Evolutionary conservation across 306 rosid species (phyloP), one percentile per base, ranked within the genome.

Genomic region (Begonia fuchsioides): DNA sequence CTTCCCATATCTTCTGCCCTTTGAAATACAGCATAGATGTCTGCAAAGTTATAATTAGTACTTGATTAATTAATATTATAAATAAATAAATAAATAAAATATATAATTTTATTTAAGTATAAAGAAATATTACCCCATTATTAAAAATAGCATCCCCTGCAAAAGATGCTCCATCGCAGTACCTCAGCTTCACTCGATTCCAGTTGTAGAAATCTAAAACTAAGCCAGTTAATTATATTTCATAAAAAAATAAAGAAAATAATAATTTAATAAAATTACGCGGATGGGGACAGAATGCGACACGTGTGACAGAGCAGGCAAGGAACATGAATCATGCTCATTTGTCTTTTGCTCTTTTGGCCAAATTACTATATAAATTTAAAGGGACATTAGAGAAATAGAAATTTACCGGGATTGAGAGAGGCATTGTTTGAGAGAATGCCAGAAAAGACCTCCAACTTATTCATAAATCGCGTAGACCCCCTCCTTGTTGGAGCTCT

Each of bases 111-210:
- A n/a, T n/a, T n/a, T n/a, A n/a, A n/a, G 35, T 38, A 16, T 20
- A 5, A 51, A 47, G 51, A 51, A 66, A 56, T 65, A 56, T 65
- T 86, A 87, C 96, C 94, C 81, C 82, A 32, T 77, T 82, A 38
- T 54, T 47, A 65, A 68, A 75, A 40, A 53, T 44, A 15, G 72
- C 61, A 66, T 92, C 80, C 57, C 98, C 98, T 0, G 76, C 76
- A 66, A 85, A 92, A 20, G 98, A 92, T 49, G 81, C 98, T 73
- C 96, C 96, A 64, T 92, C 98, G 52, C 98, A 92, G 26, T 85
- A 85, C 70, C 98, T 77, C 52, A 92, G 61, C 70, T 92, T 92
- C 64, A 92, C 98, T 8, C 94, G 85, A 83, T 92, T 92, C 98
- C 96, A 84, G 47, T 85, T 90, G 74, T 85, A 90, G 70, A 92